Evolutionary conservation across 805 yeast species (phyloP).

Genomic region (Brettanomyces sp.): DNA sequence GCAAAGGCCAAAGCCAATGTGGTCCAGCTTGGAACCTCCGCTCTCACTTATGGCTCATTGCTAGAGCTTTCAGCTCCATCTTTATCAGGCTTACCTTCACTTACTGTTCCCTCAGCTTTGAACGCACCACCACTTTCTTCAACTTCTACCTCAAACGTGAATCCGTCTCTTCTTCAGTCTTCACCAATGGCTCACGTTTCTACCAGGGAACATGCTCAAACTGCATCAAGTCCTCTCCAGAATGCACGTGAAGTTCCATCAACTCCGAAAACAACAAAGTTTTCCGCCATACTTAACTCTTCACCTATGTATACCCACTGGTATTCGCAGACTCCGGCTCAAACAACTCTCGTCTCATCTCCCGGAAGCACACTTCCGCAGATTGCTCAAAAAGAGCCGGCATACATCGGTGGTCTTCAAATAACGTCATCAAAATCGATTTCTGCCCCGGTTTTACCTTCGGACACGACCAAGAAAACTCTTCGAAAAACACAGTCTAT

Average conservation of each 20-base stretch:
- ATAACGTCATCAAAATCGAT: too few relatives aligned
- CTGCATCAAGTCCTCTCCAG: too few relatives aligned
- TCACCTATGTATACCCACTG: conserved; percentile 27
- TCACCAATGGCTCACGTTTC: conserved; percentile 1
- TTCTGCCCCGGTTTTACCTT: not conserved
- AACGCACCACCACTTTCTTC: not conserved
- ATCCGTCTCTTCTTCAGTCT: conserved; percentile 16
- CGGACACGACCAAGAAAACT: not conserved
- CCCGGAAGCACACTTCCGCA: conserved; percentile 4
- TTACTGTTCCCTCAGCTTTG: too few relatives aligned
- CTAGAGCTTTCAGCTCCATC: not conserved
- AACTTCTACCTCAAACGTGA: conserved; percentile 11
- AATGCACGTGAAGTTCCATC: not conserved
- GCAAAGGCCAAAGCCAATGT: not conserved
- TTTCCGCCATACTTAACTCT: conserved; percentile 24
- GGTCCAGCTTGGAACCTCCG: not conserved
- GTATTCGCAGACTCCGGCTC: conserved; percentile 22
- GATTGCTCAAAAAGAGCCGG: not conserved
- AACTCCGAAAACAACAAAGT: conserved; percentile 16
- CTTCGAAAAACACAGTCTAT: not conserved
- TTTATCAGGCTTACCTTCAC: too few relatives aligned
- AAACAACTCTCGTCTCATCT: conserved; percentile 6
- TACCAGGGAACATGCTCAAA: too few relatives aligned
- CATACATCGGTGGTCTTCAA: not conserved
- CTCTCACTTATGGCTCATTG: not conserved